phyloP scores from a whole-genome alignment of 352 stramenopile species.

The Thalassiosira mediterranea region DNA sequence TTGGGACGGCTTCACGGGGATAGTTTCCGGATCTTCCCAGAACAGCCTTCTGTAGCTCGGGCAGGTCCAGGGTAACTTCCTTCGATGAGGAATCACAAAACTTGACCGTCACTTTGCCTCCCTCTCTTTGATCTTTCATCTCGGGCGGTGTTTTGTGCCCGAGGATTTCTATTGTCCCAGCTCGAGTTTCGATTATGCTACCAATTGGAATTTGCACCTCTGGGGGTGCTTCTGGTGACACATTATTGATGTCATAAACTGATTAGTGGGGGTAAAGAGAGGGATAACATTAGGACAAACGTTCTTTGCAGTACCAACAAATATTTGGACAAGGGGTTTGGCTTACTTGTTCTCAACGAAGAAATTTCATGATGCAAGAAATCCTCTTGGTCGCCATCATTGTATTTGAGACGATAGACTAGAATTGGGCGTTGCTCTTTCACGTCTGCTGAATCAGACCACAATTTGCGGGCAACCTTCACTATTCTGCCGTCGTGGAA shows the following conservation, averaged over 20 bases:
- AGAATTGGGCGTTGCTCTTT: conserved; percentile 33
- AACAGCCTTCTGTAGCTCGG: conserved; percentile 49
- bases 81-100: conserved; percentile 19
- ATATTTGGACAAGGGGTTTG: too few relatives aligned
- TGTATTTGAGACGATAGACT: conserved; percentile 50
- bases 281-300: too few relatives aligned
- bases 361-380: conserved; percentile 50
- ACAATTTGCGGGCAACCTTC: conserved; percentile 35
- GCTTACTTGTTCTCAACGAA: conserved; percentile 52
- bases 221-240: conserved; percentile 17
- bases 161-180: conserved; percentile 37
- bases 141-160: conserved; percentile 14
- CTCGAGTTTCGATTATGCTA: conserved; percentile 35
- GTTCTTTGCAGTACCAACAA: too few relatives aligned
- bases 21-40: too few relatives aligned
- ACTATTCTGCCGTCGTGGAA: conserved; percentile 60
- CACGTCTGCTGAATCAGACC: conserved; percentile 18
- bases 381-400: conserved; percentile 59
- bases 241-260: conserved; percentile 40
- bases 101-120: conserved; percentile 25
- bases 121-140: conserved; percentile 21
- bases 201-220: conserved; percentile 34
- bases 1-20: too few relatives aligned
- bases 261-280: too few relatives aligned
- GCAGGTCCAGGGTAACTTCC: conserved; percentile 24